Evolutionary conservation across 257 asterid genomes (phyloP), one percentile per base, ranked within the genome.

Genomic region (Galeopsis tetrahit): DNA sequence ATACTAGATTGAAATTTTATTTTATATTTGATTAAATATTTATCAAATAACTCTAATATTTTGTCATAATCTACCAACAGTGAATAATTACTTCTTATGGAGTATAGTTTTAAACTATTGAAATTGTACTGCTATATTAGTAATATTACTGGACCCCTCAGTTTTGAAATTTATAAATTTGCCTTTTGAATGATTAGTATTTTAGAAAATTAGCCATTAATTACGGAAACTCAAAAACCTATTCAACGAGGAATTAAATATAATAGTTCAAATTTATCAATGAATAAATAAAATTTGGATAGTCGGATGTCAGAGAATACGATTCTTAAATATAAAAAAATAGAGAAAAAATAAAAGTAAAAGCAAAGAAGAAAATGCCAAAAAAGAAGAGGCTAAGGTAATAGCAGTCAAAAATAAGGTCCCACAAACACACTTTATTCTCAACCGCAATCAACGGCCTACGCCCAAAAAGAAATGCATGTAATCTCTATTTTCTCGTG

Each of bases 361-460:
- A 70, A 69, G 14, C 39, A 5, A 70, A 42, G 70, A 48, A 49
- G 69, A 62, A 75, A 68, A 65, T 68, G 68, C 66, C 71, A 74
- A 71, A 77, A 72, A 53, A 66, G 74, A 72, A 71, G 63, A 61
- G 65, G 56, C 1, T 14, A 28, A 63, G 75, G 42, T 36, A 55
- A 70, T 68, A 21, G 74, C 63, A 7, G 75, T 68, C 70, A 74
- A 77, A 70, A 58, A 34, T 43, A 5, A 67, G 81, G 85, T 4
- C 77, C 85, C 77, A 46, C 66, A 61, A 17, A 32, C 32, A 53
- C 81, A 66, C 82, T 82, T 80, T 75, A 76, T 86, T 83, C 88
- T 66, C 83, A 86, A 86, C 97, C 91, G 96, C 93, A 85, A 88
- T 90, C 93, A 86, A 86, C 96, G 97, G 95, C 88, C 82, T 36